Base-by-base conservation (phyloP, 495 filamentous ascomycete species). In the Aspergillus saccharolyticus region DNA sequence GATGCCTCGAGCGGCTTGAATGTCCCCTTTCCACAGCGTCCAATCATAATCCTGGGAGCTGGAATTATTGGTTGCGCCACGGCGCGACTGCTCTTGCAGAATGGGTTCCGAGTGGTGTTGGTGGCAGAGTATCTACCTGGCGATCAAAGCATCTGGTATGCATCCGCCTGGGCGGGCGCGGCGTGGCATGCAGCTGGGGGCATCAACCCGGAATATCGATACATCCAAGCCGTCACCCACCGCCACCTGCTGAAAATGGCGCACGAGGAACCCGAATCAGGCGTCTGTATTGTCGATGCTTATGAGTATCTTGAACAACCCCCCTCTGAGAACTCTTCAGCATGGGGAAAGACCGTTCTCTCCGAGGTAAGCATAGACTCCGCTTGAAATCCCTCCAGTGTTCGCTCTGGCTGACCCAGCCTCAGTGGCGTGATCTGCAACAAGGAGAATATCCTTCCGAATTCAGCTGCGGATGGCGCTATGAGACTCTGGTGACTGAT, bases 91-190 rank as follows among this genome's bases (percentile, higher is more conserved):
- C 60, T 77, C 10, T 55, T 77, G 1, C 61, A 63, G 12, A 63
- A 63, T n/a, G 74, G 74, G 0, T 76, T 77, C 54, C 59, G 67
- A 3, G 73, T 77, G 2, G 62, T 65, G 7, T 22, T 77, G 51
- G 70, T 77, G 9, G 74, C 72, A 9, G 74, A 77, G 54, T 75
- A 69, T 57, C 61, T 77, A 4, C 74, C 74, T 0, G 74, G 74
- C 18, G 73, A 77, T 49, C 66, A 75, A 54, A 63, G 66, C 44
- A 71, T 75, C n/a, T 57, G 65, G 28, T 77, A 77, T 57, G 73
- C 74, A 19, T 77, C 74, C 7, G 74, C 74, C 14, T 77, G 74
- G 74, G 74, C 74, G 16, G 74, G 74, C 16, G 74, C 73, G 16
- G 74, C 73, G 52, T 77, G 74, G 74, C 74, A 77, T 62, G 68